A percentile compares a stretch with the other conserved stretches of the same genome.
Evolutionary conservation across 257 asterid species (phyloP).

Genomic region (Jacaranda mimosifolia): DNA sequence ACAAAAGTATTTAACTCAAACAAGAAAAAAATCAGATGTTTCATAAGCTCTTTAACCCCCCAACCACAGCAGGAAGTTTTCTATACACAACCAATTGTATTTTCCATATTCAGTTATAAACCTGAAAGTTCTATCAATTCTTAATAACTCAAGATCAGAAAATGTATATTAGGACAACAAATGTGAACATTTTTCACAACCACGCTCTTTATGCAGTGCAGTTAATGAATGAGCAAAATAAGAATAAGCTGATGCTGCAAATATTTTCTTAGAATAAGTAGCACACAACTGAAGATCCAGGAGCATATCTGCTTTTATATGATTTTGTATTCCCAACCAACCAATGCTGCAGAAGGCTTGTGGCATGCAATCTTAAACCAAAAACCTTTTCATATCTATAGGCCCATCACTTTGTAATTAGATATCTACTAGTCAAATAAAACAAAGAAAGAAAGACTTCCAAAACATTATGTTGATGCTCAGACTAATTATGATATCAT

Average conservation of each 20-base stretch:
- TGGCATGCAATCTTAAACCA: not conserved
- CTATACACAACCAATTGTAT: not conserved
- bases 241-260: not conserved
- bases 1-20: slow-evolving; percentile 8
- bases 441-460: not conserved
- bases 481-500: not conserved
- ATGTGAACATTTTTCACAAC: not conserved
- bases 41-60: slow-evolving; percentile 4
- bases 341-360: not conserved
- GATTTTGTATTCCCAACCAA: not conserved
- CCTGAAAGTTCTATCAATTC: slow-evolving; percentile 6
- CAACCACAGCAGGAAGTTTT: not conserved
- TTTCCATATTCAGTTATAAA: not conserved
- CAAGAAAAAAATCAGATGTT: not conserved
- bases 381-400: not conserved
- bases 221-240: not conserved
- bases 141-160: not conserved
- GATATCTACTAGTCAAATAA: not conserved
- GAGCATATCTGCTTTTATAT: slow-evolving; percentile 4
- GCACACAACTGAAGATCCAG: not conserved
- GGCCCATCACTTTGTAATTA: slow-evolving; percentile 5
- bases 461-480: not conserved
- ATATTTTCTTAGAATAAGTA: not conserved
- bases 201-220: slow-evolving; percentile 6
- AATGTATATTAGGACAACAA: not conserved